Percentiles rank a stretch among this genome's conserved stretches.
These are phyloP conservation scores for Talaromyces sp. DNA, from an alignment of 2,329 filamentous ascomycete genomes.

Conservation along the genomic window DNA sequence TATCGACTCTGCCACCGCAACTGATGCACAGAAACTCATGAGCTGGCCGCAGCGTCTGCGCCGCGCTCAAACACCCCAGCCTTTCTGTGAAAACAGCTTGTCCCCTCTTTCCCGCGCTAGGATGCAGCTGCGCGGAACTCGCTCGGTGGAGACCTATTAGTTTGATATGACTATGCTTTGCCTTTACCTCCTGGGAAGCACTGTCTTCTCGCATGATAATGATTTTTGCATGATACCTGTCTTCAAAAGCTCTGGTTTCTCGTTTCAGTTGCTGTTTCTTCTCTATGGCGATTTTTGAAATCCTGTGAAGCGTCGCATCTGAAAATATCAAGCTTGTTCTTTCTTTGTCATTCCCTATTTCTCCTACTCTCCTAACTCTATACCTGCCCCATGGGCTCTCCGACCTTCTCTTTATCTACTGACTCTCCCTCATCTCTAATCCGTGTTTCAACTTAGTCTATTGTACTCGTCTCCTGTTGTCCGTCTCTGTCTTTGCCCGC, in stretches of 20 bases:
- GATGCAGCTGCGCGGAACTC: conserved; percentile 24
- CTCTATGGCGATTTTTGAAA: conserved; percentile 8
- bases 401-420: background rate
- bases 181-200: background rate
- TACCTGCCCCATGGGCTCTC: background rate
- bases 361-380: background rate
- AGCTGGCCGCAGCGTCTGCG: conserved; percentile 31
- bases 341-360: background rate
- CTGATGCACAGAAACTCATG: conserved; percentile 35
- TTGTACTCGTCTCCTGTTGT: background rate
- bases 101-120: conserved; percentile 23
- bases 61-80: conserved; percentile 8
- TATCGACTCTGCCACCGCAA: conserved; percentile 28
- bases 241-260: conserved; percentile 12
- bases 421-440: background rate
- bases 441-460: background rate
- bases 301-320: conserved; percentile 7
- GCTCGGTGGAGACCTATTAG: conserved; percentile 33
- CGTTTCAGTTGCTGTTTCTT: conserved; percentile 10
- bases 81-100: conserved; percentile 17
- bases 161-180: background rate
- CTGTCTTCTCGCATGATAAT: conserved; percentile 19
- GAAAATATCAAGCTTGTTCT: background rate
- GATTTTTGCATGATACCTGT: conserved; percentile 23
- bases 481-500: background rate